Percentiles rank a stretch among this genome's conserved stretches.
These are phyloP conservation scores for Solanum sparsipilum DNA, from an alignment of 257 asterid species.

Conservation along the genomic window DNA sequence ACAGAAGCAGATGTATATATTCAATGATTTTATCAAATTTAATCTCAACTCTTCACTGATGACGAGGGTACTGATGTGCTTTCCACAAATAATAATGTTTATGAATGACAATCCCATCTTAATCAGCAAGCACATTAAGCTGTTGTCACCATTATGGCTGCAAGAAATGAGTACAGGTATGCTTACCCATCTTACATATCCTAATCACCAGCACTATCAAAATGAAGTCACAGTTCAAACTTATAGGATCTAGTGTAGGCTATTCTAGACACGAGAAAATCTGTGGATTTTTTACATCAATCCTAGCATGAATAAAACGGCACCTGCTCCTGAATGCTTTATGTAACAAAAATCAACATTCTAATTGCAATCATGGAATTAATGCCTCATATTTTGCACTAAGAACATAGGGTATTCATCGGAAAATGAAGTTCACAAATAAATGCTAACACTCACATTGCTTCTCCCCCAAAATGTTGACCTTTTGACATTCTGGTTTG, in stretches of 20 bases:
- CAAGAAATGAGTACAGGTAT: background rate
- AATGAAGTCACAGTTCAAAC: background rate
- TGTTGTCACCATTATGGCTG: background rate
- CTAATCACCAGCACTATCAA: background rate
- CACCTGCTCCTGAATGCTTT: background rate
- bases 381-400: background rate
- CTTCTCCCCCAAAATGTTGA: conserved; percentile 80
- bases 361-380: background rate
- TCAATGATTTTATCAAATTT: background rate
- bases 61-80: background rate
- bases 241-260: background rate
- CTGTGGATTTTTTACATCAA: background rate
- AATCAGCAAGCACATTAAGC: background rate
- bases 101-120: background rate
- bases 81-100: background rate
- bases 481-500: conserved; percentile 49
- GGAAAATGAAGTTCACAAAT: background rate
- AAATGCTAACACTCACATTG: conserved; percentile 42
- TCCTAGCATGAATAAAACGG: background rate
- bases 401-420: background rate
- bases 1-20: background rate
- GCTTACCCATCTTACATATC: background rate
- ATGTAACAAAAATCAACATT: background rate
- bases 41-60: background rate
- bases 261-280: background rate